Conservation (phyloP, 2,329 filamentous ascomycete genomes). For the Epicoccum nigrum region DNA sequence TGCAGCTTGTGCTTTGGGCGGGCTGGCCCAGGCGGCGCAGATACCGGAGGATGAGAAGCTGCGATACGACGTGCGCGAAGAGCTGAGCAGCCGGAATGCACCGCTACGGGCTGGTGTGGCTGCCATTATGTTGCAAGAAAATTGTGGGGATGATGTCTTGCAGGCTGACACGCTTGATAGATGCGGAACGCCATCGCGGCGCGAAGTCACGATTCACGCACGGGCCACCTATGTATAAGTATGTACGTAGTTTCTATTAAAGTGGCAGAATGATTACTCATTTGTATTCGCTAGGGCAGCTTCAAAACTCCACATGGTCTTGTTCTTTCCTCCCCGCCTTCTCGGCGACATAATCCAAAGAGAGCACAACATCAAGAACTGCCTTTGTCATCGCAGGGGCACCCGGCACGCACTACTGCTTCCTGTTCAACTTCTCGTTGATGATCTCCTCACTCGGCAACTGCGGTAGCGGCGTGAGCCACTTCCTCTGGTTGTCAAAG, state of each 20-base stretch:
- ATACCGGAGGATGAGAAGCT: constrained; percentile 30
- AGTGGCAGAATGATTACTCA: no score
- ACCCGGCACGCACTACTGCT: background rate
- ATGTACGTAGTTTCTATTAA: no score
- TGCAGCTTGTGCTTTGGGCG: constrained; percentile 25
- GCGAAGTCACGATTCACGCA: constrained; percentile 14
- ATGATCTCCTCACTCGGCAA: constrained; percentile 42
- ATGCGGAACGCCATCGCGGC: constrained; percentile 8
- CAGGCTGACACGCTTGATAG: constrained; percentile 1
- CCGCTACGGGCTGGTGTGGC: constrained; percentile 25
- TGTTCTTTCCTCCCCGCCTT: no score
- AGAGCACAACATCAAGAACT: no score
- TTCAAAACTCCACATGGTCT: no score
- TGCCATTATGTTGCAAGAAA: constrained; percentile 35
- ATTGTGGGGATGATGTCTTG: background rate
- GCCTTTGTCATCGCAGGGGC: no score
- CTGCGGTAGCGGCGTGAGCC: constrained; percentile 38
- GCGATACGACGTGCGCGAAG: constrained; percentile 26
- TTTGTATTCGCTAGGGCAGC: no score
- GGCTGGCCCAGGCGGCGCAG: constrained; percentile 33
- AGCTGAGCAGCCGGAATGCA: constrained; percentile 26
- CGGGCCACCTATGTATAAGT: no score
- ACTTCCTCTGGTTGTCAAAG: constrained; percentile 38
- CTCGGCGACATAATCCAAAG: no score
- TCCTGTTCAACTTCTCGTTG: constrained; percentile 18